Evolutionary conservation across 495 filamentous ascomycete genomes (phyloP).

Genomic region (Penicillium antarcticum): DNA sequence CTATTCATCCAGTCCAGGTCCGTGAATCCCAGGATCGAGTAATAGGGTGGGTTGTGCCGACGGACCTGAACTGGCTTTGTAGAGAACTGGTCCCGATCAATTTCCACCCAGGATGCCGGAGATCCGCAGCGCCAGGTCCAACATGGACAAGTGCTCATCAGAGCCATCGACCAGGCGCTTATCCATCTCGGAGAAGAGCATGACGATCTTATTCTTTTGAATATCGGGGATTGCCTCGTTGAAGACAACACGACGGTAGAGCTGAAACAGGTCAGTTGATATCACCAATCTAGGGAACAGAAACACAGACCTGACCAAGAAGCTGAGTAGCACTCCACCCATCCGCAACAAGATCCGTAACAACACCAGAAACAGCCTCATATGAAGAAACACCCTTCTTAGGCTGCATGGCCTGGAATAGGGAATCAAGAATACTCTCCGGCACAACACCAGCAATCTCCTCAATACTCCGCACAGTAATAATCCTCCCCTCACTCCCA

Average conservation of each 20-base stretch:
- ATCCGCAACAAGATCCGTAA: conserved; percentile 90
- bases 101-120: conserved; percentile 63
- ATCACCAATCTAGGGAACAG: neutral
- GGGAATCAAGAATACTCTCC: conserved; percentile 59
- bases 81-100: neutral
- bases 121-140: conserved; percentile 80
- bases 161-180: conserved; percentile 96
- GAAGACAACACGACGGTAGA: conserved; percentile 79
- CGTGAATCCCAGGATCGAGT: neutral
- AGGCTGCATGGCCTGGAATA: conserved; percentile 78
- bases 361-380: conserved; percentile 67
- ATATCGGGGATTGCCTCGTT: conserved; percentile 78
- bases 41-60: no score
- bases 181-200: conserved; percentile 87
- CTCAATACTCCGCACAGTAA: conserved; percentile 78
- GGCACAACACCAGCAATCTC: conserved; percentile 97
- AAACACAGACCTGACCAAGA: conserved; percentile 61
- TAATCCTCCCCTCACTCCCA: conserved; percentile 24
- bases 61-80: no score
- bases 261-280: conserved; percentile 38
- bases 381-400: conserved; percentile 62
- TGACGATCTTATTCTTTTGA: conserved; percentile 87
- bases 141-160: conserved; percentile 87
- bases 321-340: conserved; percentile 97
- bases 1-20: neutral